Percentiles rank a stretch among this genome's conserved stretches.
These are phyloP conservation scores for Aegilops sharonensis DNA, from an alignment of 176 grass and related monocot species.

Conservation along the genomic window DNA sequence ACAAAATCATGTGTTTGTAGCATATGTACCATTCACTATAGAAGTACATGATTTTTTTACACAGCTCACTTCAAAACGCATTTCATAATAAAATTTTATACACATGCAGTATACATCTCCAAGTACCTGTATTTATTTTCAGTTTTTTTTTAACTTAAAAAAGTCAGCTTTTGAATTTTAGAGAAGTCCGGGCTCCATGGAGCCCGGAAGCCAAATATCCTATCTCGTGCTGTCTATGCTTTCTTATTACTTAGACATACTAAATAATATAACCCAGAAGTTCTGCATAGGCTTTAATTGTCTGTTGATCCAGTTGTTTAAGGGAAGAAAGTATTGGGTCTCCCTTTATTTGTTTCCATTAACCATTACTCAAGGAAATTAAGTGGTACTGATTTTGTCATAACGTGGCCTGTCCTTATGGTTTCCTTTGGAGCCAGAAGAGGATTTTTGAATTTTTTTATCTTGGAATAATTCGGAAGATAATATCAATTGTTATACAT, in stretches of 20 bases:
- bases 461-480: constrained; percentile 11
- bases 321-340: not conserved
- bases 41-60: no score
- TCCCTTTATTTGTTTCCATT: not conserved
- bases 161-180: no score
- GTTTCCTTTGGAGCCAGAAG: constrained; percentile 12
- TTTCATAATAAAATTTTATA: no score
- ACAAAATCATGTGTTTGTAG: no score
- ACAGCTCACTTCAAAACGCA: no score
- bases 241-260: constrained; percentile 10
- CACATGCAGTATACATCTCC: no score
- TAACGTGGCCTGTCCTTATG: not conserved
- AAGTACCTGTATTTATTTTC: no score
- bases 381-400: not conserved
- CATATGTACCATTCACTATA: no score
- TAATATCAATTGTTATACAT: not conserved
- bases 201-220: no score
- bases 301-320: constrained; percentile 5
- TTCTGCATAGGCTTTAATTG: not conserved
- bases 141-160: no score
- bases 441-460: constrained; percentile 19
- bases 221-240: not conserved
- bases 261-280: not conserved
- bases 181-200: no score
- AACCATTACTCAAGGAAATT: not conserved